Base-by-base conservation (phyloP, 2,329 filamentous ascomycete species). In the Coniella lustricola region DNA sequence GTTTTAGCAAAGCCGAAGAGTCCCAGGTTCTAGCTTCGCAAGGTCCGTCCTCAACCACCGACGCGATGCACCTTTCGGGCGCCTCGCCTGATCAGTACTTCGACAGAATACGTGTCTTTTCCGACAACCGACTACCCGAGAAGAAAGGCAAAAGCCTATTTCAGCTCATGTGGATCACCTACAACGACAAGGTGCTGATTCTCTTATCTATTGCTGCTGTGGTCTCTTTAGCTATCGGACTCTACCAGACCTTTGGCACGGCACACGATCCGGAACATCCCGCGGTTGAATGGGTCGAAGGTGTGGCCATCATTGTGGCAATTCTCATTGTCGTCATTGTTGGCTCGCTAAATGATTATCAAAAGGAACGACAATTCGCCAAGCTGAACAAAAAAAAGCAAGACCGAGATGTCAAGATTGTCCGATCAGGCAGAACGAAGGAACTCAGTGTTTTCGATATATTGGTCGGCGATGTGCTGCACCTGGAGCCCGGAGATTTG, bases 121-220 rank as follows among this genome's bases (percentile, higher is more conserved):
- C 73, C 56, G 83, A 88, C 64, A 90, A 90, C 60, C 72, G 79
- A 37, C 68, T 90, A 32, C 86, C 86, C 0, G 82, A 79, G 58
- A 84, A 84, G 64, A 87, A 89, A 67, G 77, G 83, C 38, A 90
- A 89, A 68, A 84, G 72, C 54, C 74, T 90, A 35, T 70, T 87
- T 38, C 71, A 86, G 60, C 71, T 90, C 36, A 85, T 87, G 66
- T 90, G 85, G 85, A 85, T 90, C 58, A 87, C 86, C 0, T 88
- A 88, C 63, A 87, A 90, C 66, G 86, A 90, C 72, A 90, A 90
- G 63, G 83, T 90, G 3, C 69, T 90, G 39, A 85, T 88, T 50
- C 70, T 89, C 5, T 71, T 89, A 47, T 85, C 83, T 0, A 70
- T 77, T 42, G 86, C 86, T 37, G 86, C 86, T 3, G 72, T 81